Percentiles rank a stretch among this genome's conserved stretches.
Evolutionary conservation across 345 rosid species (phyloP).

Genomic region (Excoecaria cochinchinensis): DNA sequence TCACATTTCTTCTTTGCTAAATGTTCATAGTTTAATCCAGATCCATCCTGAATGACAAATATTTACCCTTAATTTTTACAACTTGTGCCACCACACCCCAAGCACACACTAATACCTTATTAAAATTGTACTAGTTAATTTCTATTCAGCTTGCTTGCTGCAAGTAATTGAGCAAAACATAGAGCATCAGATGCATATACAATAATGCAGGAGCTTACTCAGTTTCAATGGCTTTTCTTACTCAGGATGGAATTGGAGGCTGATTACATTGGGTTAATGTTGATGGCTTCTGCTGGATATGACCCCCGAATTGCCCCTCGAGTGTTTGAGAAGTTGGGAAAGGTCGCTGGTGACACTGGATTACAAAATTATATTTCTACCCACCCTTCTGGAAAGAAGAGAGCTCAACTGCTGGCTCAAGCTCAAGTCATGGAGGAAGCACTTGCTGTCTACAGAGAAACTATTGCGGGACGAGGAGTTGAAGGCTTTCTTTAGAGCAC

Average conservation of each 20-base stretch:
- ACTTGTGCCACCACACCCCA: too few species aligned
- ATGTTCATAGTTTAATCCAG: not conserved
- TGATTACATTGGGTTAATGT: conserved; percentile 77
- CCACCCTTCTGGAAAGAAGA: conserved; percentile 92
- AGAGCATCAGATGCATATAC: not conserved
- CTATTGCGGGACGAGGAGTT: conserved; percentile 52
- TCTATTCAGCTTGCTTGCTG: not conserved
- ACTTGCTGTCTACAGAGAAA: conserved; percentile 61
- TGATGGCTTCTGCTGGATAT: conserved; percentile 84
- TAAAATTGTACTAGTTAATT: not conserved
- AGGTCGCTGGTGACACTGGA: conserved; percentile 47
- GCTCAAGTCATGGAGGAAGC: conserved; percentile 97
- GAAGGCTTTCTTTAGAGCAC: conserved; percentile 62
- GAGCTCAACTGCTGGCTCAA: conserved; percentile 66
- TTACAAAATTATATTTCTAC: conserved; percentile 73
- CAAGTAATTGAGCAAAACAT: not conserved
- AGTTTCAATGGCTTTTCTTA: not conserved
- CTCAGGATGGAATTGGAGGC: conserved; percentile 94
- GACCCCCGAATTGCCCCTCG: conserved; percentile 84
- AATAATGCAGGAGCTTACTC: not conserved
- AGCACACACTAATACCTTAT: not conserved
- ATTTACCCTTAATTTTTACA: too few species aligned
- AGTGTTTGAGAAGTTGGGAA: conserved; percentile 78
- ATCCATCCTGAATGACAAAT: not conserved
- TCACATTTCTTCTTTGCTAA: not conserved